phyloP scores from a whole-genome alignment of 148 eudicot species.

The Chenopodium formosanum region DNA sequence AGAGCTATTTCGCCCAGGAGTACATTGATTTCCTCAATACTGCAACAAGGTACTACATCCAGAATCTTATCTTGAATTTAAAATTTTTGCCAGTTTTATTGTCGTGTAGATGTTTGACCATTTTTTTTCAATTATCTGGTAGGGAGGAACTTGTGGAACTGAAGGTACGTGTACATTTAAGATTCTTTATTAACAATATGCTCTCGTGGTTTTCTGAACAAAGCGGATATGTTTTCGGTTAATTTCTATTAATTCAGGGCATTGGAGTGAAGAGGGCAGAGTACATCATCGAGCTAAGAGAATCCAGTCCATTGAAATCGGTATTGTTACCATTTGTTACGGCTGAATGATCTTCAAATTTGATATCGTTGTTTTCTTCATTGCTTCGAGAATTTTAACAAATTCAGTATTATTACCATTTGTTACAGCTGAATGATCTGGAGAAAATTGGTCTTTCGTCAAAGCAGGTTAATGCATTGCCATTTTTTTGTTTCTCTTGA shows the following conservation, averaged over 20 bases:
- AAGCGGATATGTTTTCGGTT: not conserved
- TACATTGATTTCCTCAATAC: slow-evolving; percentile 74
- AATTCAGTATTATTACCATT: not conserved
- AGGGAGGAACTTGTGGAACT: slow-evolving; percentile 83
- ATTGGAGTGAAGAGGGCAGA: slow-evolving; percentile 78
- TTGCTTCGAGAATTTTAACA: not conserved
- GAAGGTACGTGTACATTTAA: slow-evolving; percentile 45
- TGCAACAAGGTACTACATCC: slow-evolving; percentile 61
- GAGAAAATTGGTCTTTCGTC: slow-evolving; percentile 88
- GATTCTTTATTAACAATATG: not conserved
- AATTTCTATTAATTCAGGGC: slow-evolving; percentile 50
- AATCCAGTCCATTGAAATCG: slow-evolving; percentile 67
- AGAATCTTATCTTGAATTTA: not conserved
- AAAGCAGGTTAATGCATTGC: slow-evolving; percentile 51
- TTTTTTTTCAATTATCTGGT: slow-evolving; percentile 5
- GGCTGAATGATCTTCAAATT: slow-evolving; percentile 16
- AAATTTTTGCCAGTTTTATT: not conserved
- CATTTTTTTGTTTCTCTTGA: not conserved
- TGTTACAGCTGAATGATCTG: slow-evolving; percentile 67
- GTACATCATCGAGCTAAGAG: slow-evolving; percentile 80
- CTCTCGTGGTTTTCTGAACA: not conserved
- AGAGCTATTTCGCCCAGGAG: slow-evolving; percentile 69
- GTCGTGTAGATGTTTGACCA: slow-evolving; percentile 14
- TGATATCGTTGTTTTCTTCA: not conserved
- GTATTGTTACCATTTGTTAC: slow-evolving; percentile 29